Evolutionary conservation across 2,329 filamentous ascomycete species (phyloP), one percentile per base, ranked within the genome.

Genomic region (Stemphylium vesicarium): DNA sequence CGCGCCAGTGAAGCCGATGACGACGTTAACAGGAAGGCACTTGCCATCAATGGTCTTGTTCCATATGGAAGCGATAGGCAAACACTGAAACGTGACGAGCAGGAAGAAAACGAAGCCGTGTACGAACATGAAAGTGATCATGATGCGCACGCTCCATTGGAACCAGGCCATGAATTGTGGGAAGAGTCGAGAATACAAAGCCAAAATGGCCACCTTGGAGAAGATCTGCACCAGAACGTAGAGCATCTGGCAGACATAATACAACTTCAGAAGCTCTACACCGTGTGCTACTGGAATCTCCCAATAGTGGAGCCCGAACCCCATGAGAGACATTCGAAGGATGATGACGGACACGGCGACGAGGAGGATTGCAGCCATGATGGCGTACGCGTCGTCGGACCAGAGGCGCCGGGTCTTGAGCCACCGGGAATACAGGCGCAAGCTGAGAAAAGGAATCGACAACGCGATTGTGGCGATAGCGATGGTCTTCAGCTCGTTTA

Each of bases 221-320:
- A 59, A 59, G 29, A 60, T 22, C 24, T 63, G 60, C 7, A 61
- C 58, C 13, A 50, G 26, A 15, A 61, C 35, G 24, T 61, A 61
- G 9, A 59, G 44, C 60, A 62, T 60, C 11, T 62, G 57, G 18
- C 53, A 60, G n/a, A 57, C 56, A 22, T 63, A 63, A 26, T 50
- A 61, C 2, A 59, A 50, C 42, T 61, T 59, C 10, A 61, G 53
- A 11, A 63, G 55, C 13, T 39, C 26, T 9, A 61, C 55, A 1
- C 43, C 57, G 15, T 59, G 56, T 2, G 26, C 24, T 0, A 48
- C 32, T 8, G 52, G 47, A 10, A 63, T 50, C 15, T 61, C 31
- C 60, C 58, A 63, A 42, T 61, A 61, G 31, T 63, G 60, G 4
- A 53, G 33, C 24, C 58, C 60, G 10, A 61, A 63, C 7, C 60